These are phyloP conservation scores for Rhodotorula sp. DNA, from an alignment of 1,284 basidiomycete genomes.

Conservation along the genomic window DNA sequence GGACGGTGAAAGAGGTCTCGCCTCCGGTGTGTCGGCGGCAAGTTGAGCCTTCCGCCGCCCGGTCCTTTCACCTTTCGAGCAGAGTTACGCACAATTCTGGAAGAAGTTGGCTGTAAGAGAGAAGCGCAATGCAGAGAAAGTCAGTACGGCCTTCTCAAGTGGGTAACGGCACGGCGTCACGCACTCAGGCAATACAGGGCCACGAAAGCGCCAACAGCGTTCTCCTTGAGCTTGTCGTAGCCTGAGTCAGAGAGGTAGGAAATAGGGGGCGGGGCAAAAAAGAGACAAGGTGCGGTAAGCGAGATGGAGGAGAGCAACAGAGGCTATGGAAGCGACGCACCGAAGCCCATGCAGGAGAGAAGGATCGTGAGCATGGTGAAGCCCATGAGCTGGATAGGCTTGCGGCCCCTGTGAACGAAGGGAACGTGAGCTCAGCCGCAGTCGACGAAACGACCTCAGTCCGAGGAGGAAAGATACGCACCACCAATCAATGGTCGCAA, in stretches of 20 bases:
- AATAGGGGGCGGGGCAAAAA: conserved; percentile 45
- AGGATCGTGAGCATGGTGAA: conserved; percentile 64
- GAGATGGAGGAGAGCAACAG: background rate
- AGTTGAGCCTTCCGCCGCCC: no score
- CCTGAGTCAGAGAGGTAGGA: conserved; percentile 52
- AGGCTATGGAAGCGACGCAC: no score
- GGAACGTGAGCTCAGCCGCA: background rate
- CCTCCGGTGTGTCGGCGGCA: no score
- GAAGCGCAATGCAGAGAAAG: conserved; percentile 50
- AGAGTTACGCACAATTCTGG: conserved; percentile 40
- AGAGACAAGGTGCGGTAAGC: conserved; percentile 26
- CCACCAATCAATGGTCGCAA: conserved; percentile 69
- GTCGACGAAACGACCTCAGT: background rate
- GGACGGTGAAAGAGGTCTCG: no score
- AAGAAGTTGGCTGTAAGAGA: conserved; percentile 54
- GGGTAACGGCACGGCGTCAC: conserved; percentile 16
- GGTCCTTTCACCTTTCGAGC: no score
- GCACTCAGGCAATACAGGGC: conserved; percentile 72
- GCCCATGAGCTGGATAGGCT: conserved; percentile 49
- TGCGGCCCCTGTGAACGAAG: background rate
- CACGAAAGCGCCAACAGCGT: conserved; percentile 63
- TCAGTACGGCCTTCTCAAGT: conserved; percentile 5
- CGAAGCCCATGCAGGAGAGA: conserved; percentile 51
- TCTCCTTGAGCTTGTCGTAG: conserved; percentile 66
- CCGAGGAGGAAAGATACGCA: background rate